These are phyloP conservation scores for Claviceps sp. DNA, from an alignment of 2,329 filamentous ascomycete species.

Conservation along the genomic window DNA sequence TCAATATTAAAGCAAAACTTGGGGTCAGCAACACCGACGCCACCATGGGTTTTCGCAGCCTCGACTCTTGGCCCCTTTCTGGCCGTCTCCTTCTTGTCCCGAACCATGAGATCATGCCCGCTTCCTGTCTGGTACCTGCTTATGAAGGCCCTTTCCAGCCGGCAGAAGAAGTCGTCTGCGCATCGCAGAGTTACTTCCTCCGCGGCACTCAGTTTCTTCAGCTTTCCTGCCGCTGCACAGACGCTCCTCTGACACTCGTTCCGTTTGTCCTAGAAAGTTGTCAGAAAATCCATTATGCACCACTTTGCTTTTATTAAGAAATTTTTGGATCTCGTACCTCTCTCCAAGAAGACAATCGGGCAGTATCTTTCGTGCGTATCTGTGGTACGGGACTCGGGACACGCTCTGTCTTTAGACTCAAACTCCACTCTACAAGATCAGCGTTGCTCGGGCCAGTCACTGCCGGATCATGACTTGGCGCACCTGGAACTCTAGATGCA, in stretches of 20 bases:
- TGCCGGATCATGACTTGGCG: background rate
- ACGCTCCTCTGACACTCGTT: background rate
- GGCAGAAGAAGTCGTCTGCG: conserved; percentile 1
- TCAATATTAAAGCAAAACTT: background rate
- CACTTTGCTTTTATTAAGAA: background rate
- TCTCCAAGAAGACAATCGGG: background rate
- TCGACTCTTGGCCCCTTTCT: background rate
- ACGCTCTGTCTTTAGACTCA: background rate
- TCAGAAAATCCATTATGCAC: background rate
- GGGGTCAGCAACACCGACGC: background rate
- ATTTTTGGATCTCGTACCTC: background rate
- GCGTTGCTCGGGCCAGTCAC: background rate
- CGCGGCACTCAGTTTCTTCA: background rate
- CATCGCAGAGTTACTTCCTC: background rate
- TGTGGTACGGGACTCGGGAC: background rate
- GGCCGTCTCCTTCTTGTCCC: background rate
- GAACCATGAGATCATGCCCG: background rate
- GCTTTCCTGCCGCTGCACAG: background rate
- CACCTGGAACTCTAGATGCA: background rate
- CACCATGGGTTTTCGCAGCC: background rate
- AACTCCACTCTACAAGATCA: background rate
- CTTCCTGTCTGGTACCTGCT: background rate
- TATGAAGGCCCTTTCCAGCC: background rate
- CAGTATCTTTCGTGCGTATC: background rate
- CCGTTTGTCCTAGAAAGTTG: background rate